These are phyloP conservation scores for Silene uniflora DNA, from an alignment of 148 eudicot species.

Conservation along the genomic window DNA sequence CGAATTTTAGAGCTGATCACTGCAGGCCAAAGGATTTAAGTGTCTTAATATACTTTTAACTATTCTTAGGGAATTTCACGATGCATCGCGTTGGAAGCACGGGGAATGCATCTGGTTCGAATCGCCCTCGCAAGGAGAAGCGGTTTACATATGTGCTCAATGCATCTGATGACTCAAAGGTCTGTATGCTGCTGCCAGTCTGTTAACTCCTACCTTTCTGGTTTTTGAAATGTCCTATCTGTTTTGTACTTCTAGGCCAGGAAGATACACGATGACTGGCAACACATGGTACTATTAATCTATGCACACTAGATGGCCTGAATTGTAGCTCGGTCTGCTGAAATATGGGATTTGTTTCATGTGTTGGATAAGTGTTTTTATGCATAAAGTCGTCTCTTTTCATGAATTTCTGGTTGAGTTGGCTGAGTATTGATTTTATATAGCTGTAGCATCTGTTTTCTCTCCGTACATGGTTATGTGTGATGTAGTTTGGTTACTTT, in stretches of 20 bases:
- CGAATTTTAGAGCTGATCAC: neutral
- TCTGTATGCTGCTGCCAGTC: slow-evolving; percentile 18
- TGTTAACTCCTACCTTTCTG: neutral
- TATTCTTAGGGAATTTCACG: slow-evolving; percentile 34
- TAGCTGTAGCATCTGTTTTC: neutral
- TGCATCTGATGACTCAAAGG: slow-evolving; percentile 86
- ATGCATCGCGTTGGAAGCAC: slow-evolving; percentile 98
- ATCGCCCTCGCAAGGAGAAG: slow-evolving; percentile 91
- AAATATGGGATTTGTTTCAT: neutral
- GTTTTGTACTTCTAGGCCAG: neutral
- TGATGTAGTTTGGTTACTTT: neutral
- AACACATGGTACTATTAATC: neutral
- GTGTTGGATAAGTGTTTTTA: neutral
- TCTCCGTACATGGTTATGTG: neutral
- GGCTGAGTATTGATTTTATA: neutral
- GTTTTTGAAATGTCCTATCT: neutral
- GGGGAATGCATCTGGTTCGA: slow-evolving; percentile 74
- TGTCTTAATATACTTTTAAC: neutral
- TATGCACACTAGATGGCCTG: neutral
- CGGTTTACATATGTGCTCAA: slow-evolving; percentile 77
- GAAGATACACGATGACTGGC: neutral
- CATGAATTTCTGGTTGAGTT: neutral
- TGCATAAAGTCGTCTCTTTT: neutral
- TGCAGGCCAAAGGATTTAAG: neutral
- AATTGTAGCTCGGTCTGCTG: neutral